Percentiles rank a stretch among this genome's conserved stretches.
These are phyloP conservation scores for Oxyria digyna DNA, from an alignment of 148 eudicot species.

Conservation along the genomic window DNA sequence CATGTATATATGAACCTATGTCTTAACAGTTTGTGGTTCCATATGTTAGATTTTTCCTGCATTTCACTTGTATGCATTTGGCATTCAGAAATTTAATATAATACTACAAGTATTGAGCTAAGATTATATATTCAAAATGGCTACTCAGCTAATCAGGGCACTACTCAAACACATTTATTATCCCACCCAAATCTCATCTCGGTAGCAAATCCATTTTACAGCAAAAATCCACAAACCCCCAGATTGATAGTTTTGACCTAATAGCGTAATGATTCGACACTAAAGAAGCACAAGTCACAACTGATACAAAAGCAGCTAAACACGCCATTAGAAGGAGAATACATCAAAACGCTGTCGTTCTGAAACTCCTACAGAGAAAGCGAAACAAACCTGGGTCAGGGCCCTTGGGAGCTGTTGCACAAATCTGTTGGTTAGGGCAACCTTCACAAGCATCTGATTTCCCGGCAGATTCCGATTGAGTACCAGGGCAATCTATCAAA, in stretches of 20 bases:
- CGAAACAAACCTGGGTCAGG: constrained; percentile 69
- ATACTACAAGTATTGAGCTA: not conserved
- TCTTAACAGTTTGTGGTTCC: not conserved
- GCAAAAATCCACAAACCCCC: not conserved
- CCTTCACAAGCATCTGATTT: constrained; percentile 77
- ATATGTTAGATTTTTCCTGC: not conserved
- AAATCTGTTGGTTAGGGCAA: constrained; percentile 83
- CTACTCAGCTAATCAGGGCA: not conserved
- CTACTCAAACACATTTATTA: not conserved
- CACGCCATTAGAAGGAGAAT: not conserved
- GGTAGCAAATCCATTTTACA: not conserved
- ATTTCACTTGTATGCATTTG: not conserved
- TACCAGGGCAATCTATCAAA: constrained; percentile 72
- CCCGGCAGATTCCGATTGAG: constrained; percentile 75
- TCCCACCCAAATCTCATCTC: not conserved
- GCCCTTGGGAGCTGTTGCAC: constrained; percentile 92
- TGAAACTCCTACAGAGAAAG: not conserved
- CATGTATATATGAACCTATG: not conserved
- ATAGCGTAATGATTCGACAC: not conserved
- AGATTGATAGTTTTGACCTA: not conserved
- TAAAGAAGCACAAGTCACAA: not conserved
- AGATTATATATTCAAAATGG: not conserved
- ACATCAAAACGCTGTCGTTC: not conserved
- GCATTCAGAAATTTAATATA: not conserved
- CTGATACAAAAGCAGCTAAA: not conserved